Base-by-base conservation (phyloP, 2,329 filamentous ascomycete genomes). In the Pyrenophora tritici-repentis region DNA sequence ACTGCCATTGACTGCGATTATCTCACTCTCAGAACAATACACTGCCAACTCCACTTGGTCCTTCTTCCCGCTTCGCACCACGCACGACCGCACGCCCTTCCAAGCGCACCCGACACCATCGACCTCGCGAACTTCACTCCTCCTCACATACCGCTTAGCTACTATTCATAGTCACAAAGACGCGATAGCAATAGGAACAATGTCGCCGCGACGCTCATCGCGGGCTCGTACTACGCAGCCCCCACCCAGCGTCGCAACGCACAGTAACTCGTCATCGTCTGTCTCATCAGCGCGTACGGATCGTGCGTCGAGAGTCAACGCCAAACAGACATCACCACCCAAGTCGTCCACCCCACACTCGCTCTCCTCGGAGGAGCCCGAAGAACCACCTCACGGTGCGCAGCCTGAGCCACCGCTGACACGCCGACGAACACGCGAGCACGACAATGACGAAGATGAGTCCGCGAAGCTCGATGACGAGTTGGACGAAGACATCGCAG, bases 151-250 rank as follows among this genome's bases (percentile, higher is more conserved):
- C 45, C 49, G 9, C 38, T 29, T 14, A 18, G 35, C 16, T 31
- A 42, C 38, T 20, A 42, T 32, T 22, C 33, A 14, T 24, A 34
- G 4, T 40, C 40, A 43, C 18, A 29, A 10, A 29, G 26, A n/a
- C 20, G 34, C 51, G 39, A 44, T 44, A 49, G 52, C 55, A 33
- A 8, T 41, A 32, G 47, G 44, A 50, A 60, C 63, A 59, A 84
- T 84, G 81, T 82, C 88, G 72, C 90, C 89, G 73, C 88, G 93
- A 78, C 90, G 93, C 74, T 96, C 92, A 70, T 94, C 92, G 76
- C 87, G 93, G 83, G 91, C 91, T 79, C 89, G 90, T 77, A 85
- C 83, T 72, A 86, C 86, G 65, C 89, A 92, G 79, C 83, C 83
- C 67, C 78, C 80, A 57, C 79, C 82, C 66, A 83, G 86, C 68